Evolutionary conservation across 805 yeast genomes (phyloP), one percentile per base, ranked within the genome.

Genomic region (Suhomyces sp.): DNA sequence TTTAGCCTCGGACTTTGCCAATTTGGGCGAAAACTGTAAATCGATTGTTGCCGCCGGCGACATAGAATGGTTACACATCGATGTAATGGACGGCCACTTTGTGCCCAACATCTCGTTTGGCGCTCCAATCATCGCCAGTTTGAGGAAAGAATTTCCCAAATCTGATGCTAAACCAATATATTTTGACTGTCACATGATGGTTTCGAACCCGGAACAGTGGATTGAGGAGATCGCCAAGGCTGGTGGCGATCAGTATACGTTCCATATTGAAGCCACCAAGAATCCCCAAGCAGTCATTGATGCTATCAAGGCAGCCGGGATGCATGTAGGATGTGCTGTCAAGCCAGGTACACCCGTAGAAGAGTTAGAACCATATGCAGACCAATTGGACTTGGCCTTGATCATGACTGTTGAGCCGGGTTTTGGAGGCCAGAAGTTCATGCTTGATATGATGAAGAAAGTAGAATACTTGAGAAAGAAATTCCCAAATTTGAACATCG

Each of bases 341-440:
- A 93, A 93, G 71, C 99, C 99, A 52, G 88, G 86, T 41, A 94
- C 99, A 1, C 83, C 92, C 0, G 94, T 89, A 20, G 94, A 87
- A 53, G 96, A 82, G 2, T 78, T 92, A 43, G 84, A 77, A 92
- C 89, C 25, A 72, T 89, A 27, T 54, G 93, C 86, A 22, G 86
- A 85, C 46, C 75, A 81, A 51, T 77, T 93, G 59, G 98, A 94
- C 68, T 89, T 93, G 97, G 92, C 89, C n/a, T 78, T 94, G 53
- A 86, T 94, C 43, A 94, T 93, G 98, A 94, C 99, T 2, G 98
- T 94, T 33, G 99, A 94, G 73, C 99, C 99, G 12, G 99, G 99
- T 0, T 93, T 94, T 67, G 99, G 99, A 20, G 99, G 99, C 44
- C 99, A 94, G 73, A 87, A 87, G 69, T 94, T 94, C 77, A 91